Evolutionary conservation across 192 early-diverging fungal genomes (phyloP).

Genomic region (Podila horticola): DNA sequence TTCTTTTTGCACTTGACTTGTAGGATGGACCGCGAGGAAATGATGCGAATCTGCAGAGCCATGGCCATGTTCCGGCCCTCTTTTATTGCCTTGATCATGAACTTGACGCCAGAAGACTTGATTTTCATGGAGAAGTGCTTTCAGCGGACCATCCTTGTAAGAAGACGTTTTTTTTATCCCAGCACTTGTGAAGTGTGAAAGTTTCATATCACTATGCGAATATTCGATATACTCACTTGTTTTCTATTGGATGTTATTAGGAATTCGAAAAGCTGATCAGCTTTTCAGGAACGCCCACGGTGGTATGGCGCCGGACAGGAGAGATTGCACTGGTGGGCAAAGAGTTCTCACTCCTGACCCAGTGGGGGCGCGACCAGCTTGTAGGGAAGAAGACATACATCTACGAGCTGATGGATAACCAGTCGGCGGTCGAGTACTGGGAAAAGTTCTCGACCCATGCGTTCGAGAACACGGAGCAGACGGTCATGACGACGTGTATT

Average conservation of each 20-base stretch:
- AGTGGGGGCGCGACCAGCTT: slow-evolving; percentile 87
- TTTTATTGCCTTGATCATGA: slow-evolving; percentile 92
- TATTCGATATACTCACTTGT: slow-evolving; percentile 85
- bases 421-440: slow-evolving; percentile 93
- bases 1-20: neutral
- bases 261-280: slow-evolving; percentile 96
- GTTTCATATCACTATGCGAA: no score
- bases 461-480: slow-evolving; percentile 91
- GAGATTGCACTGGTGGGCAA: slow-evolving; percentile 95
- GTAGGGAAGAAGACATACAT: slow-evolving; percentile 83
- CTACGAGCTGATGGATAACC: slow-evolving; percentile 91
- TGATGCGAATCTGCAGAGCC: slow-evolving; percentile 86
- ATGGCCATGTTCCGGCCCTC: slow-evolving; percentile 89
- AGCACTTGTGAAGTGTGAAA: no score
- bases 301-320: slow-evolving; percentile 96
- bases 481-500: slow-evolving; percentile 86
- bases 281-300: slow-evolving; percentile 94
- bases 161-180: neutral
- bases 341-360: slow-evolving; percentile 92
- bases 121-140: slow-evolving; percentile 97
- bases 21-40: slow-evolving; percentile 86
- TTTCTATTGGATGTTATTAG: slow-evolving; percentile 62
- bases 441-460: slow-evolving; percentile 90
- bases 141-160: slow-evolving; percentile 85
- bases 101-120: slow-evolving; percentile 90